These are phyloP conservation scores for Penicillium vulpinum DNA, from an alignment of 2,329 filamentous ascomycete species.

Conservation along the genomic window DNA sequence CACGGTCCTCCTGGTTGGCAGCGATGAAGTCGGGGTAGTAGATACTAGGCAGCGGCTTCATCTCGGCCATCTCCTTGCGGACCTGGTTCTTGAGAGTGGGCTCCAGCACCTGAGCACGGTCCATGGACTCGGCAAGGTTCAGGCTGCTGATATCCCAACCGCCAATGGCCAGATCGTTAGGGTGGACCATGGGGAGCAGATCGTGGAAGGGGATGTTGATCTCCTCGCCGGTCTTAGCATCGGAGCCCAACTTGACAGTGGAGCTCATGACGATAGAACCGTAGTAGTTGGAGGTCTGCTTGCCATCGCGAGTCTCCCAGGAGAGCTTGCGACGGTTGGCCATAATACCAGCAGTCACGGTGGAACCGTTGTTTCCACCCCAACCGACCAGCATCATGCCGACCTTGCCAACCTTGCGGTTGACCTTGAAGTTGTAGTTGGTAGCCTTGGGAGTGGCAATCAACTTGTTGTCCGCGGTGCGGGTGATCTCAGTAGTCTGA, in stretches of 20 bases:
- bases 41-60: slow-evolving; percentile 88
- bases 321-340: slow-evolving; percentile 83
- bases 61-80: slow-evolving; percentile 85
- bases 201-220: slow-evolving; percentile 96
- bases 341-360: slow-evolving; percentile 93
- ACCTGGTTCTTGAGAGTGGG: slow-evolving; percentile 88
- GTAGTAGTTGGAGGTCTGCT: slow-evolving; percentile 90
- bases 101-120: slow-evolving; percentile 91
- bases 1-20: slow-evolving; percentile 94
- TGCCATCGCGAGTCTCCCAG: slow-evolving; percentile 93
- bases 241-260: slow-evolving; percentile 92
- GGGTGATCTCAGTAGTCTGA: slow-evolving; percentile 82
- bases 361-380: slow-evolving; percentile 98
- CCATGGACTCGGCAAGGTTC: slow-evolving; percentile 89
- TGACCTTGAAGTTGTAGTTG: slow-evolving; percentile 94
- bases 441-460: slow-evolving; percentile 85
- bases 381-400: slow-evolving; percentile 97
- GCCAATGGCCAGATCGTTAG: slow-evolving; percentile 90
- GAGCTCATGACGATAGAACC: slow-evolving; percentile 96
- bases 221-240: slow-evolving; percentile 79
- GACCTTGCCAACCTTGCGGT: slow-evolving; percentile 87
- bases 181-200: slow-evolving; percentile 93
- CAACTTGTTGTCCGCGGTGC: slow-evolving; percentile 71
- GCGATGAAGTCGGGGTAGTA: slow-evolving; percentile 99
- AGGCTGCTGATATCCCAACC: slow-evolving; percentile 96